These are phyloP conservation scores for Chloranthus sessilifolius DNA, from an alignment of 164 flowering plant species.

Conservation along the genomic window DNA sequence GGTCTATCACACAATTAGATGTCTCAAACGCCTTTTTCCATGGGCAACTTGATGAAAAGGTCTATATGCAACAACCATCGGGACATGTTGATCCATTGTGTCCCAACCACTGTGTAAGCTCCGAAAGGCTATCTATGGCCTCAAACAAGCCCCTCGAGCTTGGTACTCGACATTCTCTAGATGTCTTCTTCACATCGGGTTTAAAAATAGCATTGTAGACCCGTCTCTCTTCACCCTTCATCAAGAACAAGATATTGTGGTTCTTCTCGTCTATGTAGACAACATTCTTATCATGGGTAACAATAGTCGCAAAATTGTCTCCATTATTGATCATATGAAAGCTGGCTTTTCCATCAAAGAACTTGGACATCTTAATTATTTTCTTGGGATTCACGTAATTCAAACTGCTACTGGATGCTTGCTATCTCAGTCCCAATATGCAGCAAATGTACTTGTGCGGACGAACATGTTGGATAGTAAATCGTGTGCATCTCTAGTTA, in stretches of 20 bases:
- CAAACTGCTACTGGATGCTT: neutral
- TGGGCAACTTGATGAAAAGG: neutral
- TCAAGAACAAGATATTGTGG: neutral
- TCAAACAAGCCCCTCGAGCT: neutral
- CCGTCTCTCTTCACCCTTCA: neutral
- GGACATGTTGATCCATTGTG: neutral
- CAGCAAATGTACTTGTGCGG: neutral
- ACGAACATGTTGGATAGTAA: neutral
- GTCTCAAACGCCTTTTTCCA: conserved; percentile 2
- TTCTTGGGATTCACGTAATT: neutral
- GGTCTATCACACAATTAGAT: neutral
- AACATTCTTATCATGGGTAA: neutral
- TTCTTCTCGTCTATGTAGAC: neutral
- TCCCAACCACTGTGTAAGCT: neutral
- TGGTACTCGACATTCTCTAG: neutral
- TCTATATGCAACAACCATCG: neutral
- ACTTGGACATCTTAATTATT: neutral
- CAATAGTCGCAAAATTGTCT: neutral
- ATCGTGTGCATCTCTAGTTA: neutral
- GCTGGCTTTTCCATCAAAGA: neutral
- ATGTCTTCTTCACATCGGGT: neutral
- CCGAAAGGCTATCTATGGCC: neutral
- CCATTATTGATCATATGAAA: neutral
- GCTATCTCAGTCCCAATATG: neutral
- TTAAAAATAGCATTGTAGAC: neutral